Evolutionary conservation across 192 early-diverging fungal species (phyloP), one percentile per base, ranked within the genome.

Genomic region (Linderina pennispora): DNA sequence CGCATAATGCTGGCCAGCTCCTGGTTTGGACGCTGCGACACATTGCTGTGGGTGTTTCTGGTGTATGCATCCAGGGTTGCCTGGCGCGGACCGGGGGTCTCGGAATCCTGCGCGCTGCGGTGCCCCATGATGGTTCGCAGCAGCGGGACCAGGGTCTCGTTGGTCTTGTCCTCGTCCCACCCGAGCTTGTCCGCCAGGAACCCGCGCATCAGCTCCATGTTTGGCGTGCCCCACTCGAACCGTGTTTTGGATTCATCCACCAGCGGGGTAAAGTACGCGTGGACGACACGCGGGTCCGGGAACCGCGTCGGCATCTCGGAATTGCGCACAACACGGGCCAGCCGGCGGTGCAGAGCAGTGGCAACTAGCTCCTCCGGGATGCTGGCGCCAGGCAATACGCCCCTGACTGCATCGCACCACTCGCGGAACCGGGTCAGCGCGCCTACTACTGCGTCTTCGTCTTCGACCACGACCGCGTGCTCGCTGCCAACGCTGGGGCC

Each of bases 251-350:
- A 58, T 24, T 73, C 24, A 26, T 66, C 50, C 5, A 97, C 89
- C 23, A 76, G 45, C 0, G 97, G 97, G 15, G 78, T 45, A 19
- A 81, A 51, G 58, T 98, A 99, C 0, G 94, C 92, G 9, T 82
- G 77, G 15, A 65, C 65, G 1, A 98, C 82, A 28, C 75, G 76
- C 13, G 74, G 65, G 53, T 89, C 80, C 8, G 94, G 97, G 49
- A 99, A 99, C 10, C 57, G 55, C 0, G 70, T 63, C 0, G 93
- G 85, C 2, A 99, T 46, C 14, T 83, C 74, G 3, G 88, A 48
- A 31, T 76, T 81, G 41, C 62, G 76, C n/a, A 80, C 70, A 32
- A 75, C 75, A 38, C 83, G 84, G 8, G 76, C 63, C 65, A 87
- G 62, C 40, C 45, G 43, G 9, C 51, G 55, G 22, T 49, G 62